Evolutionary conservation across 768 basidiomycete species (phyloP).

Genomic region (Trametes meyenii): DNA sequence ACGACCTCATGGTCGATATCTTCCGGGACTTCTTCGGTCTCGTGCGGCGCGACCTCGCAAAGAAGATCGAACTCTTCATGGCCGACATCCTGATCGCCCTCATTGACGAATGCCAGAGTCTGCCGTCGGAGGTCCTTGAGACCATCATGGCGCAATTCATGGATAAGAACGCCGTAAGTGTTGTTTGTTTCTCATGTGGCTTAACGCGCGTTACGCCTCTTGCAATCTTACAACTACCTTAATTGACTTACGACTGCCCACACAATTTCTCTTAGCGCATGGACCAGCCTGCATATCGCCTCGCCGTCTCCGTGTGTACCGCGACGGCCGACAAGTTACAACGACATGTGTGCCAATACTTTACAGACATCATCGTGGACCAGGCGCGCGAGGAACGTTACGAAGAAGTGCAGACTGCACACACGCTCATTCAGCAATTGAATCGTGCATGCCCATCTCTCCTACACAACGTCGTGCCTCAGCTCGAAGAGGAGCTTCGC

Average conservation of each 20-base stretch:
- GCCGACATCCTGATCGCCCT: constrained; percentile 89
- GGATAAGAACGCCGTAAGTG: constrained; percentile 71
- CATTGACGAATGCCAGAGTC: constrained; percentile 79
- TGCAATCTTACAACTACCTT: too few relatives aligned
- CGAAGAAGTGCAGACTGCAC: constrained; percentile 72
- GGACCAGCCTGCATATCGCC: constrained; percentile 76
- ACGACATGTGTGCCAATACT: constrained; percentile 88
- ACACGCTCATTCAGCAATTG: constrained; percentile 83
- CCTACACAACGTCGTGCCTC: constrained; percentile 88
- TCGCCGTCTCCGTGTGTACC: constrained; percentile 87
- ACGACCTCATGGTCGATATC: constrained; percentile 80
- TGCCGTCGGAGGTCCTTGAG: constrained; percentile 83
- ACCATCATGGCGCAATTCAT: constrained; percentile 83
- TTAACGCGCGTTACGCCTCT: neutral
- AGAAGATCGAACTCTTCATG: constrained; percentile 84
- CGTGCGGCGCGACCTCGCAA: constrained; percentile 70
- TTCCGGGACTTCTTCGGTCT: constrained; percentile 85
- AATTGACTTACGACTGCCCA: neutral
- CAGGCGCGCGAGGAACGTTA: constrained; percentile 63
- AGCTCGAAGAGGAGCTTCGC: constrained; percentile 87
- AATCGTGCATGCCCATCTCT: constrained; percentile 79
- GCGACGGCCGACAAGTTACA: constrained; percentile 83
- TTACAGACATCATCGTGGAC: constrained; percentile 83
- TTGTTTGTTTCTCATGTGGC: neutral
- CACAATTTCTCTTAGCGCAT: constrained; percentile 45